Evolutionary conservation across 306 rosid species (phyloP).

Genomic region (Prunus mume): DNA sequence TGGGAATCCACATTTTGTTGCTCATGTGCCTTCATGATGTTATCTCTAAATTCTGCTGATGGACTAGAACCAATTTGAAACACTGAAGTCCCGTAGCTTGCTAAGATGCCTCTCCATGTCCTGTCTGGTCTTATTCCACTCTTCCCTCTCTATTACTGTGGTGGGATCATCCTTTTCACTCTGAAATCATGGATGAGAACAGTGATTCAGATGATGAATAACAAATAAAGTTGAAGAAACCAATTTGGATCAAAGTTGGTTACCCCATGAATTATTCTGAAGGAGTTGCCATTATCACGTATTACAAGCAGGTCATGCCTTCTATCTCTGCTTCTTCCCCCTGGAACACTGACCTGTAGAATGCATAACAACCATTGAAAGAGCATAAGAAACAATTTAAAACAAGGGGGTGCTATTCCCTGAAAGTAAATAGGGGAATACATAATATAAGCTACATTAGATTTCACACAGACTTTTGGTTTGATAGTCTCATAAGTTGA

Average conservation of each 20-base stretch:
- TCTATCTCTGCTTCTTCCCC: constrained; percentile 84
- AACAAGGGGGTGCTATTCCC: not conserved
- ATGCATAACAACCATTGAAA: constrained; percentile 8
- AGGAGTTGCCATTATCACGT: constrained; percentile 71
- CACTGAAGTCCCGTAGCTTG: constrained; percentile 79
- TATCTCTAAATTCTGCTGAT: not conserved
- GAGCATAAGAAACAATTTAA: not conserved
- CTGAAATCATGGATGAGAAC: constrained; percentile 38
- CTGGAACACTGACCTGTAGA: constrained; percentile 76
- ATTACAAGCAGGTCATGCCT: constrained; percentile 82
- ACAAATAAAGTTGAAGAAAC: constrained; percentile 12
- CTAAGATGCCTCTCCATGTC: constrained; percentile 98
- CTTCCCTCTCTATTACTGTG: constrained; percentile 82
- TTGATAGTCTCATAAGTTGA: not conserved
- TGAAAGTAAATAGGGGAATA: not conserved
- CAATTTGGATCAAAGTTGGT: constrained; percentile 26
- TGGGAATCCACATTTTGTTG: constrained; percentile 1
- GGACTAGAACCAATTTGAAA: constrained; percentile 82
- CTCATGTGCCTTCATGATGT: not conserved
- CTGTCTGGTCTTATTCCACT: constrained; percentile 66
- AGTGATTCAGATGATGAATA: constrained; percentile 18
- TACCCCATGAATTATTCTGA: constrained; percentile 73
- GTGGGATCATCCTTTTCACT: constrained; percentile 84
- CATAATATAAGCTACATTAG: not conserved
- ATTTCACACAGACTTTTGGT: not conserved